Percentiles rank a stretch among this genome's conserved stretches.
Evolutionary conservation across 1,139 yeast species (phyloP).

Genomic region (Candida sp.): DNA sequence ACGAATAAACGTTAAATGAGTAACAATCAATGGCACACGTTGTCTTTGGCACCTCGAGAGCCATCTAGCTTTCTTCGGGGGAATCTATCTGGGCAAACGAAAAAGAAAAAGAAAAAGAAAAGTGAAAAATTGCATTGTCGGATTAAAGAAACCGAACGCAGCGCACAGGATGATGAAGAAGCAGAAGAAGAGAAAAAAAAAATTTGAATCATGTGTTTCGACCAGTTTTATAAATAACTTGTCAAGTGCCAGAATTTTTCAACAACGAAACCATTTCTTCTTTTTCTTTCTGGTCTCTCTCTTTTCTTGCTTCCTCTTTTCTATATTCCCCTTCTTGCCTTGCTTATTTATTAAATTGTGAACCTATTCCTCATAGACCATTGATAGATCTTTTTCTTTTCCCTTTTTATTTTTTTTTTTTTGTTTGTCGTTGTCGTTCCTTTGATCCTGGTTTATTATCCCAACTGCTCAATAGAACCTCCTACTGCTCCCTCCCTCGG

Average conservation of each 20-base stretch:
- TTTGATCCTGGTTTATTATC: neutral
- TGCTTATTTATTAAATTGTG: neutral
- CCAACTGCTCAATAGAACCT: neutral
- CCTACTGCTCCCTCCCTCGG: too few relatives aligned
- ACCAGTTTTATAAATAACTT: slow-evolving; percentile 1
- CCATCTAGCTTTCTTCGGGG: neutral
- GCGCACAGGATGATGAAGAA: neutral
- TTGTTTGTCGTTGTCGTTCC: neutral
- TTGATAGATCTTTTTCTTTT: neutral
- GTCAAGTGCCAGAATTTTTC: neutral
- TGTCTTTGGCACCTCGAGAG: neutral
- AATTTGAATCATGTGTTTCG: neutral
- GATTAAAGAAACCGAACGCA: slow-evolving; percentile 1
- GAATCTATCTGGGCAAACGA: neutral
- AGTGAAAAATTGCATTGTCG: neutral
- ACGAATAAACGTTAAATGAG: too few relatives aligned
- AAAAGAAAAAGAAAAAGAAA: slow-evolving; percentile 1
- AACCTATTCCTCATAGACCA: slow-evolving; percentile 1
- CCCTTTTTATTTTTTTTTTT: neutral
- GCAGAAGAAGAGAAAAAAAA: too few relatives aligned
- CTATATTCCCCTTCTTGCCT: neutral
- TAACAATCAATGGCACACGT: neutral
- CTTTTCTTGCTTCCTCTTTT: neutral
- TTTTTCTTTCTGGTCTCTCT: neutral
- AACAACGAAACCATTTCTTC: neutral